Evolutionary conservation across 2,329 filamentous ascomycete genomes (phyloP).

Genomic region (Zymoseptoria pseudotritici): DNA sequence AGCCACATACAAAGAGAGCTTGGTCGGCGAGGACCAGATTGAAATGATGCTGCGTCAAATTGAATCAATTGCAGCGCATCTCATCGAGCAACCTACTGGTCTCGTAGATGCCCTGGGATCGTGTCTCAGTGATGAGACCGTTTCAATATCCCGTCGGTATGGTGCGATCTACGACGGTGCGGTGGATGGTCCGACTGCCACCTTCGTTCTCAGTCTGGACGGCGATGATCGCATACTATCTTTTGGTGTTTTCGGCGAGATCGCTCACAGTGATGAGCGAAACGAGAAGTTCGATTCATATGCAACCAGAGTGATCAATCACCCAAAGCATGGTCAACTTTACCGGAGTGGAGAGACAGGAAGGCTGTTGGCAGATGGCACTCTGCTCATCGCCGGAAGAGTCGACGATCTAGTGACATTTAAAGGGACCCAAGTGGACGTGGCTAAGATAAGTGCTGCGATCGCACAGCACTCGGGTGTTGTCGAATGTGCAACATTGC

Average conservation of each 20-base stretch:
- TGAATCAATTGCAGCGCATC: conserved; percentile 42
- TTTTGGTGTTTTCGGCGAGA: conserved; percentile 66
- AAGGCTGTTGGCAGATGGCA: conserved; percentile 68
- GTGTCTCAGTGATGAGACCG: conserved; percentile 19
- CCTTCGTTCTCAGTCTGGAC: conserved; percentile 51
- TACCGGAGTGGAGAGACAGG: conserved; percentile 81
- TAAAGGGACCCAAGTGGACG: conserved; percentile 70
- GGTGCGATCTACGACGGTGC: conserved; percentile 40
- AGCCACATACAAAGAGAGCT: conserved; percentile 47
- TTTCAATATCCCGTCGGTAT: conserved; percentile 38
- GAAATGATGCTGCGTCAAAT: conserved; percentile 55
- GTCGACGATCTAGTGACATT: conserved; percentile 77
- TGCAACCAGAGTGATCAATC: conserved; percentile 58
- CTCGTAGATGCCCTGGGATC: conserved; percentile 27
- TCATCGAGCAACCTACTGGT: conserved; percentile 34
- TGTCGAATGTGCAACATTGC: conserved; percentile 56
- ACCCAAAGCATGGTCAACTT: conserved; percentile 61
- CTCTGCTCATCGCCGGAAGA: conserved; percentile 64
- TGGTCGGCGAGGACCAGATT: conserved; percentile 51
- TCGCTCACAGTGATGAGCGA: conserved; percentile 82
- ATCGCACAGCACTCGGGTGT: conserved; percentile 49
- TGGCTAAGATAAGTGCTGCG: conserved; percentile 63
- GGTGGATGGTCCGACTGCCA: conserved; percentile 58
- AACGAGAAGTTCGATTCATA: conserved; percentile 60
- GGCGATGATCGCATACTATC: conserved; percentile 51